Conservation (phyloP, 75 land plant genomes). For the Cryptomeria japonica region DNA sequence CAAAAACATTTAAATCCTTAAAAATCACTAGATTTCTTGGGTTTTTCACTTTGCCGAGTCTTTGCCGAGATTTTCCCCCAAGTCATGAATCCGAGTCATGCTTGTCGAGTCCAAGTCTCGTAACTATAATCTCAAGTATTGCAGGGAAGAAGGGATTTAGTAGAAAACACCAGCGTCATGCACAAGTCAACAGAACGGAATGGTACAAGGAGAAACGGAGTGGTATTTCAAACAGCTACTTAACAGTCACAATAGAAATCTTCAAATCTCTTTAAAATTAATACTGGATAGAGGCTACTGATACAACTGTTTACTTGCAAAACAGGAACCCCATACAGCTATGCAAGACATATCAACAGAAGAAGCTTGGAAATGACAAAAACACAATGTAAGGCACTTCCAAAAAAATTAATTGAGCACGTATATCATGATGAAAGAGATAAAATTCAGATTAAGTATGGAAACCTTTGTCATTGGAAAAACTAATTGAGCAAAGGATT, state of each 20-base stretch:
- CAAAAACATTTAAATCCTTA: too few relatives aligned
- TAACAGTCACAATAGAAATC: neutral
- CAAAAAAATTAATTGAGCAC: neutral
- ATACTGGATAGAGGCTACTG: neutral
- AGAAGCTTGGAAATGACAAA: neutral
- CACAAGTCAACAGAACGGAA: neutral
- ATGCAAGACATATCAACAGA: neutral
- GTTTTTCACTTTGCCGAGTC: too few relatives aligned
- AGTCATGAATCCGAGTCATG: too few relatives aligned
- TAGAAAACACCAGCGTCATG: neutral
- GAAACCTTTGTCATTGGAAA: neutral
- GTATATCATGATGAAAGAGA: neutral
- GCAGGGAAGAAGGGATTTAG: neutral
- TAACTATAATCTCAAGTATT: neutral
- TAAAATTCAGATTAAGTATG: neutral
- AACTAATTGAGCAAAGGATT: neutral
- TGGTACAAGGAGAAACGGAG: neutral
- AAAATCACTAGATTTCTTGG: too few relatives aligned
- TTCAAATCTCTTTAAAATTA: neutral
- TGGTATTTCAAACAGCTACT: neutral
- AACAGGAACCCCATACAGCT: neutral
- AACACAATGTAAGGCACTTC: neutral
- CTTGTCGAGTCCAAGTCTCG: too few relatives aligned
- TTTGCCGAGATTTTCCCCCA: too few relatives aligned
- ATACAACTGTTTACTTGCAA: neutral